phyloP scores from a whole-genome alignment of 495 filamentous ascomycete species.

The Podospora pseudocomata region DNA sequence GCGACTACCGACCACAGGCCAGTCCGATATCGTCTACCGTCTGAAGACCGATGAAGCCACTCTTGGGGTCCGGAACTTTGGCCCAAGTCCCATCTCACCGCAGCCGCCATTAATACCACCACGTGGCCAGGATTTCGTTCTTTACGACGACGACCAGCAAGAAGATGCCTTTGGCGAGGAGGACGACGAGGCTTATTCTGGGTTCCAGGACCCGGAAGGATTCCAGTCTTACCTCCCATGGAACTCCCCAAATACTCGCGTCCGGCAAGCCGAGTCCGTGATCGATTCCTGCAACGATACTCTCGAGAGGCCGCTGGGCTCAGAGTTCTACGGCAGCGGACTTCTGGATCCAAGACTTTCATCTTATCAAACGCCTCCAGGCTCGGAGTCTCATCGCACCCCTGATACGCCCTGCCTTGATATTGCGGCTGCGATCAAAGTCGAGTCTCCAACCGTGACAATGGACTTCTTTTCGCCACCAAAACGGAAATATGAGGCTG shows the following conservation, averaged over 20 bases:
- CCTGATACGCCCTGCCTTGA: background rate
- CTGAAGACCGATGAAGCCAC: conserved; percentile 10
- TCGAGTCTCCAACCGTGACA: conserved; percentile 8
- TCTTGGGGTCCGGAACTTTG: background rate
- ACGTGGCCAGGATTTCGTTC: conserved; percentile 23
- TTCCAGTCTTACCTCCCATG: conserved; percentile 31
- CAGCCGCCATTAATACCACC: conserved; percentile 6
- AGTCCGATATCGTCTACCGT: conserved; percentile 1
- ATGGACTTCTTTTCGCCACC: conserved; percentile 5
- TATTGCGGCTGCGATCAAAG: conserved; percentile 3
- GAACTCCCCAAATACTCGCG: conserved; percentile 31
- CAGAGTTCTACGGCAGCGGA: background rate
- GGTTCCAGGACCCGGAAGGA: conserved; percentile 12
- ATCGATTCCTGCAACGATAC: conserved; percentile 28
- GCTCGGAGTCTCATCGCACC: conserved; percentile 2
- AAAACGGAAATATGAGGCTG: conserved; percentile 11
- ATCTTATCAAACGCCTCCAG: conserved; percentile 4
- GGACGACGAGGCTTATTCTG: conserved; percentile 19
- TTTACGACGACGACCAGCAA: conserved; percentile 17
- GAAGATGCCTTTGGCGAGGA: conserved; percentile 23
- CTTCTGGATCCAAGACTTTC: conserved; percentile 23
- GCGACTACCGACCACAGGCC: conserved; percentile 2
- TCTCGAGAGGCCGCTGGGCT: conserved; percentile 6
- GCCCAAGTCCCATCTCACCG: conserved; percentile 4
- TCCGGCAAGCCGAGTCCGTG: conserved; percentile 28